These are phyloP conservation scores for Hortiboletus rubellus DNA, from an alignment of 1,284 basidiomycete genomes.

Conservation along the genomic window DNA sequence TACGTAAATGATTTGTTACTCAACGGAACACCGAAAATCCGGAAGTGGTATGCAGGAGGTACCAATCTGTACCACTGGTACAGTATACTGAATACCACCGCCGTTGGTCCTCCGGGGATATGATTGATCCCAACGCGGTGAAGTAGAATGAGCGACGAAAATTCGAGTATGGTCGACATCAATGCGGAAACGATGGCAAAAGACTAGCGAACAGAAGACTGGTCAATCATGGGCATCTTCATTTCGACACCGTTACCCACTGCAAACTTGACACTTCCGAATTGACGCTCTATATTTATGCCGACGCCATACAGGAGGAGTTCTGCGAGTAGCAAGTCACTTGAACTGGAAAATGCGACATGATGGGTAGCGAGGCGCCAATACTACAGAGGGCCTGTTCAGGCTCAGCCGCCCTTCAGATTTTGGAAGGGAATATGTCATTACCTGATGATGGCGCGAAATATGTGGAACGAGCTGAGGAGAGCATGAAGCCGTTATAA, in stretches of 20 bases:
- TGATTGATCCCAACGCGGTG: conserved; percentile 66
- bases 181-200: conserved; percentile 67
- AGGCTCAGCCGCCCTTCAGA: conserved; percentile 23
- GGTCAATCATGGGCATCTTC: conserved; percentile 1
- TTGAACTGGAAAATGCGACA: conserved; percentile 79
- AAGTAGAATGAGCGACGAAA: conserved; percentile 61
- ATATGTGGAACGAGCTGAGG: conserved; percentile 66
- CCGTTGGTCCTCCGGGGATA: conserved; percentile 74
- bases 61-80: conserved; percentile 82
- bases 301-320: conserved; percentile 75
- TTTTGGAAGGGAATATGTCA: background rate
- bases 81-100: conserved; percentile 70
- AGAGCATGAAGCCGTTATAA: conserved; percentile 10
- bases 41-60: conserved; percentile 73
- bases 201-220: conserved; percentile 49
- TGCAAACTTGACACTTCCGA: conserved; percentile 87
- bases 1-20: conserved; percentile 77
- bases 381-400: conserved; percentile 53
- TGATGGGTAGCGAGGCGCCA: conserved; percentile 82
- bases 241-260: conserved; percentile 47
- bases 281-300: conserved; percentile 78
- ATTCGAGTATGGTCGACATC: conserved; percentile 67
- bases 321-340: conserved; percentile 79
- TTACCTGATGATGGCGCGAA: conserved; percentile 68
- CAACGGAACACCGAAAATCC: conserved; percentile 71